Evolutionary conservation across 768 basidiomycete genomes (phyloP).

Genomic region (Russula lepida): DNA sequence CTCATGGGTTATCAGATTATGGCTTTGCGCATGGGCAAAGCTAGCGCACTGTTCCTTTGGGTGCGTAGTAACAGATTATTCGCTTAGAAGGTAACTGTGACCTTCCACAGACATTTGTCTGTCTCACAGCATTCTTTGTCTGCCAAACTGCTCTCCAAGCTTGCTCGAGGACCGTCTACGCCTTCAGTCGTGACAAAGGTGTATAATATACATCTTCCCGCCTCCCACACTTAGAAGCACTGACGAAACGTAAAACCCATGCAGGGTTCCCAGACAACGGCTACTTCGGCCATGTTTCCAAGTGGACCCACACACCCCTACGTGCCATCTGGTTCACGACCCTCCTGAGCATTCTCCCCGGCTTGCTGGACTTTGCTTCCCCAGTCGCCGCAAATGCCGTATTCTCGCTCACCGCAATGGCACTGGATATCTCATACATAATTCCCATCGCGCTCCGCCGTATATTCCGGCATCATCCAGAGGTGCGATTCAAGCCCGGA

Average conservation of each 20-base stretch:
- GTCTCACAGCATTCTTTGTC: conserved; percentile 82
- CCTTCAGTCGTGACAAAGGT: conserved; percentile 78
- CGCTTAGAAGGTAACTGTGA: background rate
- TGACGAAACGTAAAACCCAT: background rate
- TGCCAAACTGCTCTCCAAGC: conserved; percentile 77
- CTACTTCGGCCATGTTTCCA: conserved; percentile 62
- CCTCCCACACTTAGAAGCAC: background rate
- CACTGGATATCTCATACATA: conserved; percentile 70
- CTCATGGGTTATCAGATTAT: conserved; percentile 45
- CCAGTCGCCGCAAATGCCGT: conserved; percentile 72
- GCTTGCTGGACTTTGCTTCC: conserved; percentile 68
- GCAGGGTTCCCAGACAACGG: conserved; percentile 68
- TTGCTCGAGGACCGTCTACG: conserved; percentile 72
- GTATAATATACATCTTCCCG: background rate
- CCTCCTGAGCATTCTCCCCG: conserved; percentile 56
- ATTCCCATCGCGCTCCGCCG: conserved; percentile 74
- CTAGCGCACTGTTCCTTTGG: conserved; percentile 74
- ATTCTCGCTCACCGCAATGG: conserved; percentile 75
- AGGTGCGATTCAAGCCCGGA: conserved; percentile 77
- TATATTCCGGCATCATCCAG: conserved; percentile 61
- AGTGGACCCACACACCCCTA: conserved; percentile 61
- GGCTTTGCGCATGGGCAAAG: conserved; percentile 63
- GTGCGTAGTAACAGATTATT: conserved; percentile 27
- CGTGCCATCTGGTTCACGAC: conserved; percentile 72
- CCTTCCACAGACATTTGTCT: conserved; percentile 50